A percentile compares a stretch with the other conserved stretches of the same genome.
Conservation (phyloP, 2,329 filamentous ascomycete species). For the Aspergillus carbonarius region DNA sequence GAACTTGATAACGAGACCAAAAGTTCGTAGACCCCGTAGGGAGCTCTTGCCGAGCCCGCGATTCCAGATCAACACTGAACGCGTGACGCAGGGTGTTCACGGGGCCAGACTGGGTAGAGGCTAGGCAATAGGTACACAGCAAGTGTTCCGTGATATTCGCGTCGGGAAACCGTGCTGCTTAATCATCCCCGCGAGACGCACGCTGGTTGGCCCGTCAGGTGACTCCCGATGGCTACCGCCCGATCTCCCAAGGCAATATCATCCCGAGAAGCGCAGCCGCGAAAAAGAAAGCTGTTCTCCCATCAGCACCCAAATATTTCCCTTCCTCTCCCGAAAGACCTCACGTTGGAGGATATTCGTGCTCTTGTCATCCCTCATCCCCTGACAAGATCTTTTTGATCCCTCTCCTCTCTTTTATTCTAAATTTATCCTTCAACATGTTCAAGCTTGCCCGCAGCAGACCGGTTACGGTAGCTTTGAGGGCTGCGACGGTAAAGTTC, state of each 20-base stretch:
- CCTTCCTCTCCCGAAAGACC: conserved; percentile 10
- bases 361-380: conserved; percentile 10
- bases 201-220: conserved; percentile 30
- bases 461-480: conserved; percentile 75
- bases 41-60: background rate
- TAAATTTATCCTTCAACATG: conserved; percentile 58
- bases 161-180: conserved; percentile 25
- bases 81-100: background rate
- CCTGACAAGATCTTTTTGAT: conserved; percentile 5
- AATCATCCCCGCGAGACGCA: conserved; percentile 27
- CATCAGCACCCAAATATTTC: conserved; percentile 14
- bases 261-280: conserved; percentile 31
- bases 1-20: background rate
- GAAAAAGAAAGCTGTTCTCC: conserved; percentile 40
- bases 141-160: conserved; percentile 34
- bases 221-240: conserved; percentile 23
- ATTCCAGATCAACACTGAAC: background rate
- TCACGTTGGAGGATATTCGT: conserved; percentile 17
- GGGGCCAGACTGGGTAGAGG: background rate
- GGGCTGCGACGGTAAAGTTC: conserved; percentile 69
- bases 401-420: conserved; percentile 21
- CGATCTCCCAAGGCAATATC: conserved; percentile 23
- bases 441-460: conserved; percentile 78
- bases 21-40: background rate
- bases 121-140: background rate